Evolutionary conservation across 305 asterid species (phyloP), one percentile per base, ranked within the genome.

Genomic region (Fraxinus latifolia): DNA sequence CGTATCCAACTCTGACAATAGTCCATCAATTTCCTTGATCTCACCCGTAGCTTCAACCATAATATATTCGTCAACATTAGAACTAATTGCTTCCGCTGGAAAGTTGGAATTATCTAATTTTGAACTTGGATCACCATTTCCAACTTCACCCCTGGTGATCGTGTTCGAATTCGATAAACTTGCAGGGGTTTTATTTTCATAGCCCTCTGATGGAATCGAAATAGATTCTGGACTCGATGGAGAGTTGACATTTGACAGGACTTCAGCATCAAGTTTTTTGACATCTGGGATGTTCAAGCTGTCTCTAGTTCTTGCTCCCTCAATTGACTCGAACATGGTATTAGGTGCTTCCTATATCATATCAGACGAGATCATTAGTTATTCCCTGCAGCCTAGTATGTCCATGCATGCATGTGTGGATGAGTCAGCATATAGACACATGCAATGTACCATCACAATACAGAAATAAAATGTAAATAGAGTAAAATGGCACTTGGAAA

Each of bases 1-100:
- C 15, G 87, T 84, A 85, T 95, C 99, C 81, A 95, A 84, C 85
- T 94, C 98, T 39, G 91, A 86, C 85, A 94, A 82, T 27, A 94
- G 83, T 53, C 80, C 91, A 79, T 92, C 95, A 67, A 92, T 91
- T 87, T 91, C 97, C 87, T 87, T 87, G 27, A 93, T 90, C 76
- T 90, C 93, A 77, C 89, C 93, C 1, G 79, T 88, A 67, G 91
- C 92, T 81, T 91, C 95, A 78, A 85, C 85, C 77, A 77, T 83
- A 84, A 89, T 82, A 84, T 80, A 89, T 89, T 80, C 74, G 47
- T 89, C 86, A 76, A 62, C 84, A 53, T 39, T 88, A 80, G 90
- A 86, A 81, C 78, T 81, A 84, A 81, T 81, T 62, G 90, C 70
- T 77, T 85, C 95, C 53, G 84, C 74, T 12, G 74, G 74, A 67